Conservation (phyloP, 306 rosid genomes). For the Prunus armeniaca region DNA sequence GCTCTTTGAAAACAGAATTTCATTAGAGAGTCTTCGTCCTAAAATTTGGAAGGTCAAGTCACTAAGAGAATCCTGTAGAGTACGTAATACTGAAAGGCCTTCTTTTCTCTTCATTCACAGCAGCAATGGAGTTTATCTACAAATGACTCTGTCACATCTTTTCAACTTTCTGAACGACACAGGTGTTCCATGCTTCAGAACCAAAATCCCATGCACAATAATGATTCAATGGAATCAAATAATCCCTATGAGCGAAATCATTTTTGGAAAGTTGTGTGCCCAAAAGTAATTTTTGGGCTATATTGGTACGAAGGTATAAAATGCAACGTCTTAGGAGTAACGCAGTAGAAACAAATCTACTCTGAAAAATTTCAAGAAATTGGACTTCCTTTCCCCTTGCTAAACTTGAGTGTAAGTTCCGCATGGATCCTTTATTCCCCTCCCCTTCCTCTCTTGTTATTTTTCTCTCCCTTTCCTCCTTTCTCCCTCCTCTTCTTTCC, state of each 20-base stretch:
- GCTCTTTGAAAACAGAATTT: conserved; percentile 56
- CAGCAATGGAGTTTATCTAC: conserved; percentile 6
- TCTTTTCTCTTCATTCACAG: conserved; percentile 33
- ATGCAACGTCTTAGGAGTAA: conserved; percentile 34
- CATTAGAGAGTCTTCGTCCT: conserved; percentile 14
- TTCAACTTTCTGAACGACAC: conserved; percentile 24
- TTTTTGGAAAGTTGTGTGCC: conserved; percentile 29
- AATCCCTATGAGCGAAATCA: conserved; percentile 25
- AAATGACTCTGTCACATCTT: conserved; percentile 14
- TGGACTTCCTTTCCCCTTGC: no score
- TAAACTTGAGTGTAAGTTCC: conserved; percentile 19
- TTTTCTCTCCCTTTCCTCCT: no score
- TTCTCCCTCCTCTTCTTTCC: no score
- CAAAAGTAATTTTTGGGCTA: conserved; percentile 42
- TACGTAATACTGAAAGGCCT: conserved; percentile 40
- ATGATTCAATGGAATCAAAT: conserved; percentile 39
- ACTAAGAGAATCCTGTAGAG: conserved; percentile 40
- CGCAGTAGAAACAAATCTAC: conserved; percentile 35
- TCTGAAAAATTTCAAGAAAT: conserved; percentile 56
- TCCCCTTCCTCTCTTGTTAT: no score
- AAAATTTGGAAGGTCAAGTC: conserved; percentile 43
- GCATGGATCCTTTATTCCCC: no score
- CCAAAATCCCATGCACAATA: conserved; percentile 31
- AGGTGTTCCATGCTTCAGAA: conserved; percentile 35
- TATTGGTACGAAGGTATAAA: conserved; percentile 45